Evolutionary conservation across 179 eudicot genomes (phyloP).

Genomic region (Spinacia oleracea): DNA sequence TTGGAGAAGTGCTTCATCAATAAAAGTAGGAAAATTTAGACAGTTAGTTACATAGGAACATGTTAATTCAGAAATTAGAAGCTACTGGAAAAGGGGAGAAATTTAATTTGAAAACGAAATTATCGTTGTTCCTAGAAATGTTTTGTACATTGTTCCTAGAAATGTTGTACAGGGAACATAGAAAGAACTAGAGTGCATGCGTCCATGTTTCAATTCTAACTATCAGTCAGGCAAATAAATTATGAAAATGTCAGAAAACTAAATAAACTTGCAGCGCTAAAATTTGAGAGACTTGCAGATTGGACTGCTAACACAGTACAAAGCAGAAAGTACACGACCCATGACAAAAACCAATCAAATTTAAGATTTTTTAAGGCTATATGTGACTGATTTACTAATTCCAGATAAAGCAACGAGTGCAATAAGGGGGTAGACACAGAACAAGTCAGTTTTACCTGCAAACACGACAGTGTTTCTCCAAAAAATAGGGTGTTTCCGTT

Average conservation of each 20-base stretch:
- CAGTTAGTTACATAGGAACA: slow-evolving; percentile 21
- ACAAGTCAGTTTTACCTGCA: slow-evolving; percentile 59
- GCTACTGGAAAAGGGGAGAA: not conserved
- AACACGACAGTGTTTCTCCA: slow-evolving; percentile 93
- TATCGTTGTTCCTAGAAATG: not conserved
- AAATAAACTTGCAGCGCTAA: not conserved
- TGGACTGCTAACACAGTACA: not conserved
- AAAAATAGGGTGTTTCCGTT: slow-evolving; percentile 94
- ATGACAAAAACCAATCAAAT: not conserved
- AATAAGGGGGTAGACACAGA: not conserved
- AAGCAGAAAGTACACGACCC: not conserved
- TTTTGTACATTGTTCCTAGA: not conserved
- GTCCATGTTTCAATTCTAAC: not conserved
- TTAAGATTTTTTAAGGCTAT: not conserved
- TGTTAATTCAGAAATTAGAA: not conserved
- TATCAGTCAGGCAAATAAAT: not conserved
- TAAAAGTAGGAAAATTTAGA: slow-evolving; percentile 24
- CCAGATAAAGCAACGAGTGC: not conserved
- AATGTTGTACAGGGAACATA: not conserved
- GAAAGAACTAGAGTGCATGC: not conserved
- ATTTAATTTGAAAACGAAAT: not conserved
- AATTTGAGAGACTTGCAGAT: not conserved
- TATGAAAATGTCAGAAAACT: not conserved
- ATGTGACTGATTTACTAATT: not conserved
- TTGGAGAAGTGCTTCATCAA: slow-evolving; percentile 89